Percentiles rank a stretch among this genome's conserved stretches.
Evolutionary conservation across 2,329 filamentous ascomycete species (phyloP).

Genomic region (Shiraia sp.): DNA sequence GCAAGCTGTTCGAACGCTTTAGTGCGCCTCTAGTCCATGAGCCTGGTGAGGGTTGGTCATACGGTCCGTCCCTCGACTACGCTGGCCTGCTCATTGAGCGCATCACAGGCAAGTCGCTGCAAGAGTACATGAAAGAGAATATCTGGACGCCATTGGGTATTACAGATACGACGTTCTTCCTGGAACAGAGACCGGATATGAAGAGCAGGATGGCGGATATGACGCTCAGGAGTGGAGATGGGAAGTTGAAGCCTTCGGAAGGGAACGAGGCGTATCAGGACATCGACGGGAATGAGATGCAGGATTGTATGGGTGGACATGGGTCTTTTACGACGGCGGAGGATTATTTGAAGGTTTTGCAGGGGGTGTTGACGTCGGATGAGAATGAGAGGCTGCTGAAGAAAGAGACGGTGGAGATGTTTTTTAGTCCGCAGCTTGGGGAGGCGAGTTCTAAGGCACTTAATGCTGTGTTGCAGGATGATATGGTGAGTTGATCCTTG

Average conservation of each 20-base stretch:
- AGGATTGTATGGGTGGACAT: constrained; percentile 32
- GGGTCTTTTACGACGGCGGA: constrained; percentile 22
- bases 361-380: constrained; percentile 27
- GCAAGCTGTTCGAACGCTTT: constrained; percentile 52
- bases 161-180: constrained; percentile 60
- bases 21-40: constrained; percentile 37
- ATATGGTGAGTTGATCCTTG: constrained; percentile 11
- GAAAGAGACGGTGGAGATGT: constrained; percentile 26
- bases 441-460: constrained; percentile 14
- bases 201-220: constrained; percentile 33
- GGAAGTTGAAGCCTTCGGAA: constrained; percentile 11
- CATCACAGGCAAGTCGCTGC: constrained; percentile 52
- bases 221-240: constrained; percentile 19
- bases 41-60: constrained; percentile 56
- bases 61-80: constrained; percentile 55
- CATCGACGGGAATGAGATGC: constrained; percentile 15
- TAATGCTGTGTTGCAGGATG: constrained; percentile 42
- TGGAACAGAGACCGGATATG: constrained; percentile 23
- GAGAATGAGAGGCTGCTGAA: constrained; percentile 31
- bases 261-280: constrained; percentile 18
- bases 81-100: constrained; percentile 52
- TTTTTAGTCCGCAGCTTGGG: constrained; percentile 39
- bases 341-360: constrained; percentile 39
- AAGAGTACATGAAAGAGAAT: constrained; percentile 63
- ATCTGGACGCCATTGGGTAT: constrained; percentile 52